Percentiles rank a stretch among this genome's conserved stretches.
Evolutionary conservation across 1,284 basidiomycete species (phyloP).

Genomic region (Porogramme epimiltina): DNA sequence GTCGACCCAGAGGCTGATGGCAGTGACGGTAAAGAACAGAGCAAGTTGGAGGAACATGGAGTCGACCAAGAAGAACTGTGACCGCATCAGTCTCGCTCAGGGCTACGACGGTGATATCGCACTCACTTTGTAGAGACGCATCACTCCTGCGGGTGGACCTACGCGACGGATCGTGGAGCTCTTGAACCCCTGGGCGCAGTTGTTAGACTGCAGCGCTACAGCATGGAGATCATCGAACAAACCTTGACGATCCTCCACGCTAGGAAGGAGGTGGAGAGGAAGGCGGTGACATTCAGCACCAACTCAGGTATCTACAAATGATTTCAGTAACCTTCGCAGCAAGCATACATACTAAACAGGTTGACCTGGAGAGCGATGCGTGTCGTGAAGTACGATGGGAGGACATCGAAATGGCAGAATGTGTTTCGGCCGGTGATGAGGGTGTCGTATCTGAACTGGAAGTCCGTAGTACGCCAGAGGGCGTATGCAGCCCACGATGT

Average conservation of each 20-base stretch:
- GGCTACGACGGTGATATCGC: background rate
- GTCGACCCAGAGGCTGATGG: conserved; percentile 57
- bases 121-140: conserved; percentile 51
- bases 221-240: background rate
- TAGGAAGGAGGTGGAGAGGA: conserved; percentile 44
- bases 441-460: conserved; percentile 36
- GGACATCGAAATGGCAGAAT: conserved; percentile 50
- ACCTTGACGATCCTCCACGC: conserved; percentile 52
- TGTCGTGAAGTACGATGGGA: conserved; percentile 43
- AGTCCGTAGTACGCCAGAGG: conserved; percentile 45
- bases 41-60: conserved; percentile 60
- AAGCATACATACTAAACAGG: background rate
- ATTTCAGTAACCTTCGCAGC: background rate
- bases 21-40: conserved; percentile 51
- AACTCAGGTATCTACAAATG: conserved; percentile 48
- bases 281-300: conserved; percentile 44
- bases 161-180: conserved; percentile 52
- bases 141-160: conserved; percentile 51
- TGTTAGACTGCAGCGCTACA: conserved; percentile 1
- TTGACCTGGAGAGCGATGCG: conserved; percentile 46
- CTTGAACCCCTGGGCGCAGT: conserved; percentile 41
- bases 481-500: conserved; percentile 55
- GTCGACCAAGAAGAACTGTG: conserved; percentile 54
- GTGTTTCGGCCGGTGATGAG: conserved; percentile 43
- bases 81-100: background rate